Base-by-base conservation (phyloP, 352 stramenopile species). In the Globisporangium splendens region DNA sequence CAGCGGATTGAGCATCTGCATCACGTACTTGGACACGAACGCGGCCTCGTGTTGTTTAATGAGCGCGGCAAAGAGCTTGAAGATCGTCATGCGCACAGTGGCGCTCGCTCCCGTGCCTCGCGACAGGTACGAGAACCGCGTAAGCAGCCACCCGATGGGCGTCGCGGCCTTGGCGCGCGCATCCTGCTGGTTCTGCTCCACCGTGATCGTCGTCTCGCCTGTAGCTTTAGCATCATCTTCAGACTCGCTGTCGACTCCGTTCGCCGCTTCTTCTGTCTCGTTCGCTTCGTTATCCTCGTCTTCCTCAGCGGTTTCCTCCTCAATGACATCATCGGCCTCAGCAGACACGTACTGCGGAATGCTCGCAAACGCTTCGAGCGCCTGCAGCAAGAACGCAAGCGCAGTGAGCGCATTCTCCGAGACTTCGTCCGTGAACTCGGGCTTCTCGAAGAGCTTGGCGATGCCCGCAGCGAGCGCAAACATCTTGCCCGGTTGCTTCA, bases 1-100 rank as follows among this genome's bases (percentile, higher is more conserved):
- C 43, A 96, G 69, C 50, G 88, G 84, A 58, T 94, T 95, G 49
- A 96, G 73, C 43, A 96, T 76, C 54, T 92, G 83, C 55, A 93
- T 66, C 28, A 96, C 64, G 61, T 83, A 91, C 50, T 62, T 69
- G 54, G 76, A 50, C 1, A 83, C 69, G 33, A 86, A 83, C 17
- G 54, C 70, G 24, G 66, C 54, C 35, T 83, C 67, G 54, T 87
- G 77, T 51, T 65, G 69, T 46, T 86, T 72, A 39, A 94, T 73
- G 18, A 95, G 69, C 42, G 75, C 79, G 4, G 87, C 88, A 54
- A 96, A 96, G 44, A 96, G 70, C 66, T 93, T 91, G 67, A 91
- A 96, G 20, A 95, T 72, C 0, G 85, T 69, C 24, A 51, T 58
- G 61, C 93, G 86, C n/a, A 91, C 81, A 17, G 79, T 47, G 55